Conservation (phyloP, 371 early-diverging fungal genomes). For the Mortierella sp. region DNA sequence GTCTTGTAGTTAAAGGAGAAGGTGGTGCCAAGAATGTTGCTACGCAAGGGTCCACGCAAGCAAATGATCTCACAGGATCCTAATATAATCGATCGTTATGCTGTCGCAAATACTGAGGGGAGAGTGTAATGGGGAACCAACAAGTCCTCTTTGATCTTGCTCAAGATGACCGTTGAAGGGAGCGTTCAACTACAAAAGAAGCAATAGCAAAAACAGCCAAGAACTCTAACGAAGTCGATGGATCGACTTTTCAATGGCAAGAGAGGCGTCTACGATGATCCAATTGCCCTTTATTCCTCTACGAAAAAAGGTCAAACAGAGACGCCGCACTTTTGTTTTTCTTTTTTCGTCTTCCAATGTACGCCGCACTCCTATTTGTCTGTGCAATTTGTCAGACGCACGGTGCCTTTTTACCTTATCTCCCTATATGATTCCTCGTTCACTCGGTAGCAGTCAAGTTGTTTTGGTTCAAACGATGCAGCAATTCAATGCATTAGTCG, state of each 20-base stretch:
- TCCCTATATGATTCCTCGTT: not conserved
- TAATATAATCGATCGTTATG: not conserved
- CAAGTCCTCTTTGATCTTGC: not conserved
- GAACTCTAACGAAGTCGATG: too few relatives aligned
- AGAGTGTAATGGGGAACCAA: not conserved
- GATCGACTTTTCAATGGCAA: too few relatives aligned
- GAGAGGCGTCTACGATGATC: too few relatives aligned
- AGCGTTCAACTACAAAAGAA: too few relatives aligned
- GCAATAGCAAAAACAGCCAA: too few relatives aligned
- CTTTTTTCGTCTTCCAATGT: not conserved
- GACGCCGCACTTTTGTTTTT: not conserved
- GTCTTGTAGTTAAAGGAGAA: not conserved
- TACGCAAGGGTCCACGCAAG: not conserved
- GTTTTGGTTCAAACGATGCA: not conserved
- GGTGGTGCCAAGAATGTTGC: not conserved
- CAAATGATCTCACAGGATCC: not conserved
- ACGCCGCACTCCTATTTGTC: not conserved
- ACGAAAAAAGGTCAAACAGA: not conserved
- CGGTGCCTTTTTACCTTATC: not conserved
- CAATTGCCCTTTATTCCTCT: not conserved
- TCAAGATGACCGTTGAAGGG: not conserved
- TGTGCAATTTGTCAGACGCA: not conserved
- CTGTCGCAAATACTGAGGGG: not conserved
- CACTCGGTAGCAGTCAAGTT: not conserved
- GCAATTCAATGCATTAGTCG: not conserved